Conservation (phyloP, 345 rosid genomes). For the Salix udensis region DNA sequence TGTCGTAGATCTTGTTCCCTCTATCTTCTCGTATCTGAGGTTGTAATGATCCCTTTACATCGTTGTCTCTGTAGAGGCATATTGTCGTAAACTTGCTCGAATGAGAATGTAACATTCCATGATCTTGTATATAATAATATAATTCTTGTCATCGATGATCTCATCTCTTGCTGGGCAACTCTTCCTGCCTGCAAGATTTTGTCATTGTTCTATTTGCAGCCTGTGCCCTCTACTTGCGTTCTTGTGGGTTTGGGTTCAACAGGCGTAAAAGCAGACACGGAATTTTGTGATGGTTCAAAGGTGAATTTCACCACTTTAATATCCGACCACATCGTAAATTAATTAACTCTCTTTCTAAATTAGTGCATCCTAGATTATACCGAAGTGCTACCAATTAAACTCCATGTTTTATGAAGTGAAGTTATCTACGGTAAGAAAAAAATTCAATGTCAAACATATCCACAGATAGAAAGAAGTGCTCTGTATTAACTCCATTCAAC, state of each 20-base stretch:
- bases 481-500: background rate
- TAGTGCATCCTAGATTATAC: background rate
- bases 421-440: background rate
- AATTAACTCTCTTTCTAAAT: background rate
- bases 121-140: background rate
- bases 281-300: background rate
- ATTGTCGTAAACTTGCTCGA: no score
- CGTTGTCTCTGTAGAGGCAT: background rate
- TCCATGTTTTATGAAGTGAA: background rate
- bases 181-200: background rate
- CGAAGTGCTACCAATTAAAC: background rate
- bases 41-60: conserved; percentile 30
- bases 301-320: background rate
- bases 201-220: background rate
- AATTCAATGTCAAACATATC: background rate
- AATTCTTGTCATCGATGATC: background rate
- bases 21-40: conserved; percentile 49
- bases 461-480: background rate
- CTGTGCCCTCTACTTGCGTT: background rate
- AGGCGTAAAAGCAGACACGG: background rate
- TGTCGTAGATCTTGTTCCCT: conserved; percentile 87
- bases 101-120: background rate
- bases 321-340: background rate
- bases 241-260: background rate
- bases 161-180: background rate